A percentile compares a stretch with the other conserved stretches of the same genome.
Evolutionary conservation across 164 flowering plant genomes (phyloP).

Genomic region (Vitis vinifera): DNA sequence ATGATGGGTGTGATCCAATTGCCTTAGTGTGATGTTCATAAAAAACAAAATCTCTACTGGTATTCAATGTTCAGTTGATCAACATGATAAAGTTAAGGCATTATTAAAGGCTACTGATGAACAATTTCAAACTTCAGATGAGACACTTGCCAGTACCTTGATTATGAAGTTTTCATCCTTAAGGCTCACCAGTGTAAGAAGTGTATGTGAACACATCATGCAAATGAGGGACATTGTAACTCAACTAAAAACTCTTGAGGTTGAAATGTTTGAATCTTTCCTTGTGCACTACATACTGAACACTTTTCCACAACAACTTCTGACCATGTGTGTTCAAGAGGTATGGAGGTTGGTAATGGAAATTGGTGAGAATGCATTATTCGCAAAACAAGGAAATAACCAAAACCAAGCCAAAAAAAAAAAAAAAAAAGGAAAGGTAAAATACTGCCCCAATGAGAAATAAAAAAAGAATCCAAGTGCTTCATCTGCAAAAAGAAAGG

Average conservation of each 20-base stretch:
- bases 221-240: too few relatives aligned
- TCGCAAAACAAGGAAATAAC: too few relatives aligned
- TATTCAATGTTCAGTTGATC: constrained; percentile 3
- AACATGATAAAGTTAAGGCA: not conserved
- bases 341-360: too few relatives aligned
- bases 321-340: constrained; percentile 1
- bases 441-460: too few relatives aligned
- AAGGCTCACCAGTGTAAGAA: not conserved
- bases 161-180: not conserved
- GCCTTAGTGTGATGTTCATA: not conserved
- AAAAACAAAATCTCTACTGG: not conserved
- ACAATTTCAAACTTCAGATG: not conserved
- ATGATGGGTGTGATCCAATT: constrained; percentile 1
- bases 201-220: too few relatives aligned
- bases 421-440: too few relatives aligned
- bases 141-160: constrained; percentile 1
- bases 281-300: not conserved
- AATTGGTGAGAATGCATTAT: not conserved
- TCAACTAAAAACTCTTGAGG: too few relatives aligned
- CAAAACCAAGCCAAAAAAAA: too few relatives aligned
- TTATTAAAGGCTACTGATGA: constrained; percentile 2
- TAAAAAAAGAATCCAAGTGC: too few relatives aligned
- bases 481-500: too few relatives aligned
- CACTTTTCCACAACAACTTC: not conserved
- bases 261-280: too few relatives aligned